These are phyloP conservation scores for Fusarium annulatum DNA, from an alignment of 2,329 filamentous ascomycete genomes.

Conservation along the genomic window DNA sequence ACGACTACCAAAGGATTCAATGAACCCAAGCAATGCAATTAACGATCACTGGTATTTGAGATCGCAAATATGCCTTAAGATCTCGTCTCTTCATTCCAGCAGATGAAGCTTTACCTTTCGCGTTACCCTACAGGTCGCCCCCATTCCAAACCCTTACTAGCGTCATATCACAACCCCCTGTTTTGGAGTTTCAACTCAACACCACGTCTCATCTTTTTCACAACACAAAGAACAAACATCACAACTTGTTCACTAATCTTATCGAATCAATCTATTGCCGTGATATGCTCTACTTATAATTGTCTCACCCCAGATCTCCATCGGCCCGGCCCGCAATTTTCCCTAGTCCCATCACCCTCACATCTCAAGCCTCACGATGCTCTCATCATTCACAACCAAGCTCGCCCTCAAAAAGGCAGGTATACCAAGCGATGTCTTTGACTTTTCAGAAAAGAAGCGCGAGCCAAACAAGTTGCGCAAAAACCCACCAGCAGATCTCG, in stretches of 20 bases:
- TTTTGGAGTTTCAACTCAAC: slow-evolving; percentile 35
- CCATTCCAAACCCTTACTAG: slow-evolving; percentile 37
- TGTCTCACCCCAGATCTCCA: neutral
- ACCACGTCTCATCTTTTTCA: slow-evolving; percentile 35
- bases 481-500: slow-evolving; percentile 43
- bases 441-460: slow-evolving; percentile 47
- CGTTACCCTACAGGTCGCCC: slow-evolving; percentile 13
- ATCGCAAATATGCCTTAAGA: fast-evolving
- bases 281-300: neutral
- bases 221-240: neutral
- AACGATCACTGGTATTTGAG: neutral
- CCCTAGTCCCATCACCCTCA: neutral
- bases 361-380: slow-evolving; percentile 54
- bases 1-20: too few species aligned
- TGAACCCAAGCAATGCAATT: too few species aligned
- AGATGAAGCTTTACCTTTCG: slow-evolving; percentile 1
- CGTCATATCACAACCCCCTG: slow-evolving; percentile 5
- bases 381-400: slow-evolving; percentile 67
- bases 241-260: neutral
- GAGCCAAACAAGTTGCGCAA: slow-evolving; percentile 51
- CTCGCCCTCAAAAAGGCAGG: slow-evolving; percentile 68
- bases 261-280: neutral
- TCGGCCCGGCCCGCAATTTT: neutral
- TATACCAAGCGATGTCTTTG: slow-evolving; percentile 62
- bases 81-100: neutral